Evolutionary conservation across 768 basidiomycete species (phyloP), one percentile per base, ranked within the genome.

Genomic region (Podaxis rugospora): DNA sequence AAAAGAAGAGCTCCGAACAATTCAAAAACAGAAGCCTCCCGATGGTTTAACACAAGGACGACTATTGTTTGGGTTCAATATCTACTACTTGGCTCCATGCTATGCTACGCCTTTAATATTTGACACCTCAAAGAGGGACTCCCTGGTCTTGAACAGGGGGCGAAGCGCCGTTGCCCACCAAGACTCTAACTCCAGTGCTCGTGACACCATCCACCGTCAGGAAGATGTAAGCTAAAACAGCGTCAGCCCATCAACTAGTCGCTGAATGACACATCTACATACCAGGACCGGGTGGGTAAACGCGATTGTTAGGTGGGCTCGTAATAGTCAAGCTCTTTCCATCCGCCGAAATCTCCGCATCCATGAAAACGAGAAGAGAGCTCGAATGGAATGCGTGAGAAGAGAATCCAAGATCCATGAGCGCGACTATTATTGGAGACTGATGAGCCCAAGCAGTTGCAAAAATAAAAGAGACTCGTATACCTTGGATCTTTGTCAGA

Each of bases 281-380:
- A 67, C 72, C 77, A 11, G 76, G 77, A n/a, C 77, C 78, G n/a
- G 78, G 76, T 28, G 76, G 77, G 59, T 73, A 78, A 13, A 77
- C 68, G 28, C 71, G 69, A 55, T 70, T 74, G 18, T 74, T 72
- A 3, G 75, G 72, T 1, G 76, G 77, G 9, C 71, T 74, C 47
- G 59, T 66, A 35, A 77, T 70, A 1, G 69, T 71, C n/a, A 79
- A 67, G 3, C 70, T 68, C 58, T 70, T 74, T 32, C 68, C 69
- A 57, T 75, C 66, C 3, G 55, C 54, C 1, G 76, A 74, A 0
- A 78, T 65, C 4, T 63, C 60, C 7, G 76, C 71, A 5, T 71
- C 66, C 65, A 79, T 72, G 55, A 74, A 72, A 1, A 78, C 74
- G 4, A 76, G 65, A 7, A 75, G 71, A 35, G 72, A 71, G 57